Base-by-base conservation (phyloP, 2,329 filamentous ascomycete species). In the Dactylellina parvicollis region DNA sequence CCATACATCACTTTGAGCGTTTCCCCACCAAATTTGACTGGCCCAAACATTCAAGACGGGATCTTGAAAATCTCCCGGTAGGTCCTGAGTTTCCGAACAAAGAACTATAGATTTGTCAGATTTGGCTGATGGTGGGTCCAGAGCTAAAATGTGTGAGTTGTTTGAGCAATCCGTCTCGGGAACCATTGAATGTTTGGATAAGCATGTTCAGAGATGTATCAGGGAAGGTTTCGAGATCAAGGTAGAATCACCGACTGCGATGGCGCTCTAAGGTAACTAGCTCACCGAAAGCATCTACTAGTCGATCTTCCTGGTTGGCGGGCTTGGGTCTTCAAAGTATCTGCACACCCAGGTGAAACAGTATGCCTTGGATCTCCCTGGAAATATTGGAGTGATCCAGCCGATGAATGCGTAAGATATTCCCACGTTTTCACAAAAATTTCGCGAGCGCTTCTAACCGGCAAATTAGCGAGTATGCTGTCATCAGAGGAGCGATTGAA, bases 281-380 rank as follows among this genome's bases (percentile, higher is more conserved):
- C 34, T 38, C 12, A 38, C 34, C 20, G 10, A 18, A 14, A 16
- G n/a, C n/a, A n/a, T n/a, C n/a, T n/a, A n/a, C 5, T 55, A 56
- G 52, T 56, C 52, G 14, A 56, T 56, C 12, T 42, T 56, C n/a
- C 28, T 56, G 14, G 52, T 56, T 14, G 52, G 52, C 22, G 52
- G 36, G 16, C 36, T 56, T 16, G 52, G 52, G 12, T 56, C 52
- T 10, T 56, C 52, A 14, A 30, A 30, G 28, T 56, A 56, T 36
- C 52, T 56, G 14, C 32, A 36, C 7, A 22, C 28, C 2, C 52
- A 32, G 32, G 52, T 56, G 9, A 56, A 42, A 36, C 52, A 56
- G 40, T 56, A 38, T 12, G 24, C 24, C 7, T 7, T 32, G 16
- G 22, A 22, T n/a, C 20, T 56, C 14, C 18, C 52, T 3, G 18